Percentiles rank a stretch among this genome's conserved stretches.
Evolutionary conservation across 345 rosid species (phyloP).

Genomic region (Toxicodendron radicans): DNA sequence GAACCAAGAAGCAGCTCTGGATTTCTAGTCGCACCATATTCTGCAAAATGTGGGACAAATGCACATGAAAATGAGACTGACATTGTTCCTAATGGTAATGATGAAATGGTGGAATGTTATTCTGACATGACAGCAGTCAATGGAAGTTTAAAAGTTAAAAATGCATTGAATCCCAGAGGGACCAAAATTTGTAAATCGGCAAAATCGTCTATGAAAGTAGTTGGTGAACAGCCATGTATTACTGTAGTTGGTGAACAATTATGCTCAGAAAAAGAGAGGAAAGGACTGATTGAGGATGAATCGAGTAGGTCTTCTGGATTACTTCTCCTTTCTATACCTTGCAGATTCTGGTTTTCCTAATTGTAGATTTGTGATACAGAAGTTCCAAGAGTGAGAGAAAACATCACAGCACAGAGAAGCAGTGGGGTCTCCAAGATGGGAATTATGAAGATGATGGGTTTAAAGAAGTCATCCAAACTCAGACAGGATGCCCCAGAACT

Average conservation of each 20-base stretch:
- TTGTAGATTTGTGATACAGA: conserved; percentile 34
- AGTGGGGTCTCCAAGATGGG: conserved; percentile 40
- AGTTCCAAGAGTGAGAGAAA: conserved; percentile 31
- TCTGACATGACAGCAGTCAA: conserved; percentile 15
- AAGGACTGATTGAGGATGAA: conserved; percentile 36
- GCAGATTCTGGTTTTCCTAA: conserved; percentile 19
- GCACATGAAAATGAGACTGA: conserved; percentile 18
- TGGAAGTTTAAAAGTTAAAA: conserved; percentile 27
- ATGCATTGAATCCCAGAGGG: conserved; percentile 28
- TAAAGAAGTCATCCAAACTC: conserved; percentile 53
- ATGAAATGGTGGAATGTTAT: conserved; percentile 19
- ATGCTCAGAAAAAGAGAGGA: conserved; percentile 40
- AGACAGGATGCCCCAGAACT: conserved; percentile 28
- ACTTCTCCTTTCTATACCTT: conserved; percentile 11
- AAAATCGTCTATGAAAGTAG: conserved; percentile 31
- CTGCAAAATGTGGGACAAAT: conserved; percentile 31
- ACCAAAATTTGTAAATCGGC: conserved; percentile 31
- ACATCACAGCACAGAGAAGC: conserved; percentile 31
- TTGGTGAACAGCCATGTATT: conserved; percentile 35
- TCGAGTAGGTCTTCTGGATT: conserved; percentile 33
- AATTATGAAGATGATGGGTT: conserved; percentile 58
- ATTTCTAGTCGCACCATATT: conserved; percentile 28
- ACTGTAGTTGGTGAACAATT: conserved; percentile 38
- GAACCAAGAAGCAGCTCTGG: conserved; percentile 39
- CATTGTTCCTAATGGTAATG: conserved; percentile 15